Percentiles rank a stretch among this genome's conserved stretches.
Conservation (phyloP, 2,329 filamentous ascomycete species). For the Cordyceps javanica region DNA sequence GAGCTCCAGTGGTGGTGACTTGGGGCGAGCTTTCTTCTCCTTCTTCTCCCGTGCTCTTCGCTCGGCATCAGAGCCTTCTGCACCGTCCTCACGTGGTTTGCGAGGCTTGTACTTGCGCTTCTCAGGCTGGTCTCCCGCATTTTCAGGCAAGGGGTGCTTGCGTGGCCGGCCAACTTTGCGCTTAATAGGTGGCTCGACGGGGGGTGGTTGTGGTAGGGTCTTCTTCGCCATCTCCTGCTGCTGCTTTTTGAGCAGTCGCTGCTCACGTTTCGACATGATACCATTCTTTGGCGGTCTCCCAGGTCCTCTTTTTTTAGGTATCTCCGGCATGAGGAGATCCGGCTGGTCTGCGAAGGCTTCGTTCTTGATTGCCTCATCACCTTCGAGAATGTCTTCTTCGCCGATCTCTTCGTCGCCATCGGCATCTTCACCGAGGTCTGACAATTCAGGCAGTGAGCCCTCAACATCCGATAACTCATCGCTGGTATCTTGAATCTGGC, state of each 20-base stretch:
- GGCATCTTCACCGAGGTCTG: slow-evolving; percentile 32
- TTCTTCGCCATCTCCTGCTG: slow-evolving; percentile 44
- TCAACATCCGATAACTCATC: slow-evolving; percentile 43
- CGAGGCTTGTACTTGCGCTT: slow-evolving; percentile 63
- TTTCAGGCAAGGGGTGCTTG: slow-evolving; percentile 56
- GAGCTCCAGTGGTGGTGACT: slow-evolving; percentile 54
- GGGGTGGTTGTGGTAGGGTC: slow-evolving; percentile 40
- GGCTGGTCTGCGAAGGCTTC: slow-evolving; percentile 28
- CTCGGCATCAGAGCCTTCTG: slow-evolving; percentile 51
- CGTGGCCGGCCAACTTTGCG: slow-evolving; percentile 59
- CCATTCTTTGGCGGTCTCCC: slow-evolving; percentile 80
- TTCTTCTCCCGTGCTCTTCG: slow-evolving; percentile 52
- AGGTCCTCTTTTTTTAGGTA: slow-evolving; percentile 65
- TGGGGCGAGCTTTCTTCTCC: slow-evolving; percentile 52
- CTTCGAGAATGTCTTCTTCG: slow-evolving; percentile 22
- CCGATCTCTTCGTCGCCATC: slow-evolving; percentile 26
- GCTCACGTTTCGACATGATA: slow-evolving; percentile 74
- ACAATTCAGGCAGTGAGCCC: slow-evolving; percentile 34
- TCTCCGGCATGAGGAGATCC: slow-evolving; percentile 30
- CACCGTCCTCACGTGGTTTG: slow-evolving; percentile 50
- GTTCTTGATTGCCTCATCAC: slow-evolving; percentile 22
- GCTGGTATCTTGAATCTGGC: slow-evolving; percentile 50
- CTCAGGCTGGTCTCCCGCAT: slow-evolving; percentile 47
- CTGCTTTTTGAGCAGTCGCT: slow-evolving; percentile 55
- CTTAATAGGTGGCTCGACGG: slow-evolving; percentile 49